A percentile compares a stretch with the other conserved stretches of the same genome.
Conservation (phyloP, 345 rosid genomes). For the Ailanthus altissimus region DNA sequence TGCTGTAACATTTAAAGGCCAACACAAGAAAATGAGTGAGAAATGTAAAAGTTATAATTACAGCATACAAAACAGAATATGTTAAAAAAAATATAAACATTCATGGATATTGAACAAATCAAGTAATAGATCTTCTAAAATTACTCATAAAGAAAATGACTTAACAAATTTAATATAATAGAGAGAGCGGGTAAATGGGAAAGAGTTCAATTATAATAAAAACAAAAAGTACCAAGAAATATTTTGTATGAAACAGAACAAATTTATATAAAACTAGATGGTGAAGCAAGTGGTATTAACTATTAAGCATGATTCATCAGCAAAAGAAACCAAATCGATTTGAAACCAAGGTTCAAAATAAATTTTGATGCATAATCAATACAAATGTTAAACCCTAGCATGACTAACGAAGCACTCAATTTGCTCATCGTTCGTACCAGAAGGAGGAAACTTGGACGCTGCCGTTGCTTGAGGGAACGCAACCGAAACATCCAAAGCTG, state of each 20-base stretch:
- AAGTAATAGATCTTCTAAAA: neutral
- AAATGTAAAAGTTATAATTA: neutral
- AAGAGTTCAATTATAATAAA: too few relatives aligned
- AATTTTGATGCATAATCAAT: neutral
- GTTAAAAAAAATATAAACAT: neutral
- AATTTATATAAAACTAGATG: too few relatives aligned
- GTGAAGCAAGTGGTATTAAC: too few relatives aligned
- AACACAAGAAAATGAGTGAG: constrained; percentile 11
- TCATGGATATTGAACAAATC: neutral
- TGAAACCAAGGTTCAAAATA: neutral
- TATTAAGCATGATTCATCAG: too few relatives aligned
- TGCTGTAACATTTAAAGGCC: constrained; percentile 41
- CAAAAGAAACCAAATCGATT: neutral
- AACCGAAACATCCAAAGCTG: constrained; percentile 68
- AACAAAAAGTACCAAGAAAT: too few relatives aligned
- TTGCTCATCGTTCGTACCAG: constrained; percentile 43
- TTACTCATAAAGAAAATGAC: neutral
- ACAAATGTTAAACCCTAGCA: neutral
- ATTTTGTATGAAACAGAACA: too few relatives aligned
- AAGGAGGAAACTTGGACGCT: constrained; percentile 80
- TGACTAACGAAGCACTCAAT: neutral
- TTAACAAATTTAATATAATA: too few relatives aligned
- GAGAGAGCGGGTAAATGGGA: too few relatives aligned
- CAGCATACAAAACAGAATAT: neutral
- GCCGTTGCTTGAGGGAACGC: constrained; percentile 99